phyloP scores from a whole-genome alignment of 1,284 basidiomycete genomes.

The Apiotrichum brassicae region DNA sequence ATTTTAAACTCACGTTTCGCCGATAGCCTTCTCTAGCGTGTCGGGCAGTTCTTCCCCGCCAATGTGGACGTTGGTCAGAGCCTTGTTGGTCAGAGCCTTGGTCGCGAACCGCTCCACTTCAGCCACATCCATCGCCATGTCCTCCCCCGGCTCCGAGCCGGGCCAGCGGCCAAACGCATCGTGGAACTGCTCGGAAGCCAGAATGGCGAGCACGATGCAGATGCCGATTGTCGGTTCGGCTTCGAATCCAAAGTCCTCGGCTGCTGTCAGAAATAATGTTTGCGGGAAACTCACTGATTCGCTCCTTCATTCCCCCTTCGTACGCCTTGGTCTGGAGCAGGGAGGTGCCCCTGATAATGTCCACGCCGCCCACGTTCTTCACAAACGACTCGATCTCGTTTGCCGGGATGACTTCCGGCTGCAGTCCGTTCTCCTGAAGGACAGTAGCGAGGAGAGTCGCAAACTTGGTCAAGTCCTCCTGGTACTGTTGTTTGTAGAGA shows the following conservation, averaged over 20 bases:
- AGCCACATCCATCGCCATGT: constrained; percentile 38
- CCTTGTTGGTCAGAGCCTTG: constrained; percentile 20
- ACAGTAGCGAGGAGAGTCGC: constrained; percentile 36
- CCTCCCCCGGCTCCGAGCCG: constrained; percentile 42
- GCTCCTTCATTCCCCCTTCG: constrained; percentile 39
- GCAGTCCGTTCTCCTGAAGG: constrained; percentile 32
- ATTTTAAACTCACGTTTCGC: constrained; percentile 64
- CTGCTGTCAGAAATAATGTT: neutral
- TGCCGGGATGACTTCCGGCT: constrained; percentile 48
- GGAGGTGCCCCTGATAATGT: constrained; percentile 65
- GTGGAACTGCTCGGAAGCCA: constrained; percentile 48
- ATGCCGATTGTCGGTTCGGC: constrained; percentile 16
- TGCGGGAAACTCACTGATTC: constrained; percentile 54
- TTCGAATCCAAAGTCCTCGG: constrained; percentile 13
- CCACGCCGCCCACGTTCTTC: constrained; percentile 79
- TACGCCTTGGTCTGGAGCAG: constrained; percentile 59
- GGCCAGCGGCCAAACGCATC: constrained; percentile 46
- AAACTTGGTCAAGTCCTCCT: constrained; percentile 36
- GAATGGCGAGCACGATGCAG: constrained; percentile 46
- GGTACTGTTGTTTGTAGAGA: constrained; percentile 42
- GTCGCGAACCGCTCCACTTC: constrained; percentile 29
- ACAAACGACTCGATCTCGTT: constrained; percentile 71
- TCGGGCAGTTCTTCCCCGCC: constrained; percentile 53
- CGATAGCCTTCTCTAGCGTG: constrained; percentile 59
- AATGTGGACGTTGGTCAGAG: constrained; percentile 18